phyloP scores from a whole-genome alignment of 495 filamentous ascomycete species.

The Trichoderma erinaceum region DNA sequence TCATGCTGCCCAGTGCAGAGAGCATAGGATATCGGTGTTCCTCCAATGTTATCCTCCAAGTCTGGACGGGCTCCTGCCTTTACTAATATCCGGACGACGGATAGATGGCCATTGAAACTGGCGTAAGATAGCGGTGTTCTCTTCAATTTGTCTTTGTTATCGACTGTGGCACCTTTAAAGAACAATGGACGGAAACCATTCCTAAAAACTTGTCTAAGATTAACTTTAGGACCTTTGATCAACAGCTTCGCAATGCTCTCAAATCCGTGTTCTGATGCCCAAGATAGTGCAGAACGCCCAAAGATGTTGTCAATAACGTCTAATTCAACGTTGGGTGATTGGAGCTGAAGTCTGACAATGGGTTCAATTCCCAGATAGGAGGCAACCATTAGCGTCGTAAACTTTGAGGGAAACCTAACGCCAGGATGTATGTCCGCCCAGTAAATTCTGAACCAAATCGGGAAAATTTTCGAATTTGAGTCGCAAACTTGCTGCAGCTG shows the following conservation, averaged over 20 bases:
- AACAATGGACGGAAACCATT: not conserved
- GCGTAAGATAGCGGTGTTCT: not conserved
- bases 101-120: not conserved
- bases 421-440: not conserved
- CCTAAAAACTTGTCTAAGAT: not conserved
- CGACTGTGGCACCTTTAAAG: not conserved
- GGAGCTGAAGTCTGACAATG: not conserved
- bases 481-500: conserved; percentile 1
- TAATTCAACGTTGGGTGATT: not conserved
- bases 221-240: conserved; percentile 16
- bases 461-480: not conserved
- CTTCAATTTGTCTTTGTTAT: not conserved
- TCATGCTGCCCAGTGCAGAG: not conserved
- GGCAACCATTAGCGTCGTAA: not conserved
- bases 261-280: conserved; percentile 25
- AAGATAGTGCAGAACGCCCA: conserved; percentile 24
- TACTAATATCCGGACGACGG: not conserved
- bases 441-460: not conserved
- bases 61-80: not conserved
- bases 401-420: not conserved
- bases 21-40: not conserved
- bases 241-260: conserved; percentile 24
- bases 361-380: not conserved
- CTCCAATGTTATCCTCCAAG: not conserved
- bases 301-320: conserved; percentile 11